phyloP scores from a whole-genome alignment of 495 filamentous ascomycete genomes.

The Podospora anserina region DNA sequence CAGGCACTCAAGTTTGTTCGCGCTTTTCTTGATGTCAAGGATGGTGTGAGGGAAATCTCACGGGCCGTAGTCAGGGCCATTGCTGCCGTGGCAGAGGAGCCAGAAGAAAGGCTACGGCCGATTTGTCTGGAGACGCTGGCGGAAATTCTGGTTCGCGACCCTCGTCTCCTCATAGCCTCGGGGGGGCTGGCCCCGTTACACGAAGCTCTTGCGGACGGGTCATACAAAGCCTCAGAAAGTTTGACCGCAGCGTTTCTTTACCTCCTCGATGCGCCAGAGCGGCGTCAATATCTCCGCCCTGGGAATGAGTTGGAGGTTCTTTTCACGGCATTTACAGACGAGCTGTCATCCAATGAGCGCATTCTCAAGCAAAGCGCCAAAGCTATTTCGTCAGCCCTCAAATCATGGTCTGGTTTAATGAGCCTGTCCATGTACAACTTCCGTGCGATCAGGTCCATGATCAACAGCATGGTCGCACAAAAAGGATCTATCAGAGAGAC shows the following conservation, averaged over 20 bases:
- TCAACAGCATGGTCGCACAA: slow-evolving; percentile 73
- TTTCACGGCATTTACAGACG: slow-evolving; percentile 86
- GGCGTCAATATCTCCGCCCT: slow-evolving; percentile 72
- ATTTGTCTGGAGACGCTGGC: slow-evolving; percentile 91
- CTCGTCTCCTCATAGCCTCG: slow-evolving; percentile 69
- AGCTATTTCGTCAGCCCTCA: slow-evolving; percentile 80
- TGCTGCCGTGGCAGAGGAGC: slow-evolving; percentile 83
- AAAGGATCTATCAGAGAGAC: slow-evolving; percentile 63
- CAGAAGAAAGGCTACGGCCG: slow-evolving; percentile 78
- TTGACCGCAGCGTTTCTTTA: slow-evolving; percentile 80
- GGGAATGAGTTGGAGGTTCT: slow-evolving; percentile 77
- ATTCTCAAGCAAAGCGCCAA: slow-evolving; percentile 80
- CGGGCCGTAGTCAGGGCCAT: slow-evolving; percentile 81
- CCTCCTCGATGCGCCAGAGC: slow-evolving; percentile 78
- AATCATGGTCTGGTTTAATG: slow-evolving; percentile 90
- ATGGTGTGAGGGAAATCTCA: slow-evolving; percentile 84
- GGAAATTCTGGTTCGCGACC: slow-evolving; percentile 84
- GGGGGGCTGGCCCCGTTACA: slow-evolving; percentile 79
- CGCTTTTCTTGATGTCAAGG: slow-evolving; percentile 93
- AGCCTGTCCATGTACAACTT: slow-evolving; percentile 81
- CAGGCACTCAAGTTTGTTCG: slow-evolving; percentile 96
- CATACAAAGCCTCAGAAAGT: slow-evolving; percentile 86
- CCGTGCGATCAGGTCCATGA: slow-evolving; percentile 74
- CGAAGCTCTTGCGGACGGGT: slow-evolving; percentile 83
- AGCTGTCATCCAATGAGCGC: slow-evolving; percentile 66